Conservation (phyloP, 1,139 yeast species). For the Fermentozyma sake region DNA sequence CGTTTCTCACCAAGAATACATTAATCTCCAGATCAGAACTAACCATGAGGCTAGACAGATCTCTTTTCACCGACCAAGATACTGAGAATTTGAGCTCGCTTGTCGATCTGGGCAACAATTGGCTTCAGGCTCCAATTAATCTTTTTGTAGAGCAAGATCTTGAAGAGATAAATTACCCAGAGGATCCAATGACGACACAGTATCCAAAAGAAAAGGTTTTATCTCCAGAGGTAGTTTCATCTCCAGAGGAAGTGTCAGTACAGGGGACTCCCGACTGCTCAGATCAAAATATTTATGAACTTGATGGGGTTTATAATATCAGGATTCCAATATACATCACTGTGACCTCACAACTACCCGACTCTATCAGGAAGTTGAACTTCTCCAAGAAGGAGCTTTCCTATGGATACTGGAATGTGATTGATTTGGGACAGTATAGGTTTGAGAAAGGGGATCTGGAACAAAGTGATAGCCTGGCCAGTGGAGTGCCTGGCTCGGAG, state of each 20-base stretch:
- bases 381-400: constrained; percentile 19
- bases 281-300: no score
- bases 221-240: no score
- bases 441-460: background rate
- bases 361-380: constrained; percentile 13
- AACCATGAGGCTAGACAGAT: constrained; percentile 9
- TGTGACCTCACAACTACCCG: constrained; percentile 23
- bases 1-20: constrained; percentile 26
- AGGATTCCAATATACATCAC: constrained; percentile 29
- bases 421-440: constrained; percentile 15
- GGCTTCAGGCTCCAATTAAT: constrained; percentile 32
- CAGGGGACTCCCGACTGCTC: no score
- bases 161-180: no score
- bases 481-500: no score
- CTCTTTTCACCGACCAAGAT: background rate
- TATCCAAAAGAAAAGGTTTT: background rate
- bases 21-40: constrained; percentile 29
- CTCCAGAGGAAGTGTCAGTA: no score
- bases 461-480: background rate
- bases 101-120: constrained; percentile 26
- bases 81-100: constrained; percentile 16
- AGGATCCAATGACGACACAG: constrained; percentile 5
- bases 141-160: no score
- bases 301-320: constrained; percentile 6
- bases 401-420: constrained; percentile 32